phyloP scores from a whole-genome alignment of 352 stramenopile species.

The Globisporangium paddicum region DNA sequence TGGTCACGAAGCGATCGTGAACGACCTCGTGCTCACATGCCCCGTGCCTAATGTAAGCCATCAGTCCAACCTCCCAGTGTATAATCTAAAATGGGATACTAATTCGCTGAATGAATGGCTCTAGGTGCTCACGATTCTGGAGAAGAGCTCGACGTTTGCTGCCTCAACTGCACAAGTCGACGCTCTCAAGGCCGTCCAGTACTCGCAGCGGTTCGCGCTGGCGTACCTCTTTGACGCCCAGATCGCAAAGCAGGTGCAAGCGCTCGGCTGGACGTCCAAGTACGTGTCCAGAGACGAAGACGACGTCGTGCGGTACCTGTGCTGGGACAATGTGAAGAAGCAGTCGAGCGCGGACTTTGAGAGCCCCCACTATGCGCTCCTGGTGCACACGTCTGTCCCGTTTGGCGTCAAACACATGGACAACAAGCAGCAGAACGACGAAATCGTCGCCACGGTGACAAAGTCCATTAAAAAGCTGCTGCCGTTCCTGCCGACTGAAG shows the following conservation, averaged over 20 bases:
- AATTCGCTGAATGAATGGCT: neutral
- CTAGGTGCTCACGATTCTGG: constrained; percentile 42
- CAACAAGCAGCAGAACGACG: constrained; percentile 38
- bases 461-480: constrained; percentile 46
- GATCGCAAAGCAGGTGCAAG: constrained; percentile 27
- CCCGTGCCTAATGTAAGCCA: constrained; percentile 43
- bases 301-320: constrained; percentile 67
- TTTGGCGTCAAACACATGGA: constrained; percentile 64
- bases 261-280: constrained; percentile 58
- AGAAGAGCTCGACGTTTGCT: constrained; percentile 40
- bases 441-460: constrained; percentile 47
- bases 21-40: constrained; percentile 65
- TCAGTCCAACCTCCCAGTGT: no score
- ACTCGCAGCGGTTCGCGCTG: constrained; percentile 67
- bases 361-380: constrained; percentile 21
- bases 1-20: constrained; percentile 48
- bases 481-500: constrained; percentile 41
- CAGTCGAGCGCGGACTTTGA: constrained; percentile 4
- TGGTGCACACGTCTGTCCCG: constrained; percentile 63
- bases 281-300: constrained; percentile 52
- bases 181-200: constrained; percentile 41
- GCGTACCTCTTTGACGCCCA: constrained; percentile 55
- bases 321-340: constrained; percentile 77
- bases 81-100: neutral
- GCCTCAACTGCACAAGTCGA: constrained; percentile 17